Conservation (phyloP, 441 rosid species). For the Aquilaria agallochum region DNA sequence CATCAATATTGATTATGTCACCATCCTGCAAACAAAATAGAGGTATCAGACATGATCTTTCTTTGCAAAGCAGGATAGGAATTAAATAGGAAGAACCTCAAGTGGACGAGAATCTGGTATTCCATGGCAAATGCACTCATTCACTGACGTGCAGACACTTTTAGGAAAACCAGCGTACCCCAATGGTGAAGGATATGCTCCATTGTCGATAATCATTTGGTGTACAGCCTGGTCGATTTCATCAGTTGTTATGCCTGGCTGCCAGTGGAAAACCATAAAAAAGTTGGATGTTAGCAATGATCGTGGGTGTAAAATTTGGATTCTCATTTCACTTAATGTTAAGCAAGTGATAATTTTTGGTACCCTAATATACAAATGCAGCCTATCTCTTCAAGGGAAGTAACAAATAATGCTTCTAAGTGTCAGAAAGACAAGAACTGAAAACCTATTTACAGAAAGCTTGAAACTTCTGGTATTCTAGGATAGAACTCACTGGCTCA, state of each 20-base stretch:
- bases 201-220: constrained; percentile 84
- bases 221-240: constrained; percentile 91
- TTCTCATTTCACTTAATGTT: too few species aligned
- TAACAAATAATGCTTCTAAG: too few species aligned
- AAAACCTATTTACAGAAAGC: too few species aligned
- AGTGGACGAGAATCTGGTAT: constrained; percentile 88
- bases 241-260: constrained; percentile 86
- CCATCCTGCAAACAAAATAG: constrained; percentile 66
- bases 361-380: too few species aligned
- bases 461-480: too few species aligned
- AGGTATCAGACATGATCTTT: constrained; percentile 3
- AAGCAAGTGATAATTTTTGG: too few species aligned
- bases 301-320: too few species aligned
- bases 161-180: constrained; percentile 97
- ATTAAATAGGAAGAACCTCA: constrained; percentile 44
- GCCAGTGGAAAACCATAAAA: constrained; percentile 28
- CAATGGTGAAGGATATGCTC: constrained; percentile 99
- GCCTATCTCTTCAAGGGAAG: too few species aligned
- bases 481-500: background rate
- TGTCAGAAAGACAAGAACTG: too few species aligned
- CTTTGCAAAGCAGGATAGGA: constrained; percentile 6
- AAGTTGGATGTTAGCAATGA: too few species aligned
- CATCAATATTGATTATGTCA: constrained; percentile 89
- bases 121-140: constrained; percentile 97
- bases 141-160: constrained; percentile 96